A percentile compares a stretch with the other conserved stretches of the same genome.
phyloP scores from a whole-genome alignment of 176 grass and related monocot species.

The Oryza brachyantha region DNA sequence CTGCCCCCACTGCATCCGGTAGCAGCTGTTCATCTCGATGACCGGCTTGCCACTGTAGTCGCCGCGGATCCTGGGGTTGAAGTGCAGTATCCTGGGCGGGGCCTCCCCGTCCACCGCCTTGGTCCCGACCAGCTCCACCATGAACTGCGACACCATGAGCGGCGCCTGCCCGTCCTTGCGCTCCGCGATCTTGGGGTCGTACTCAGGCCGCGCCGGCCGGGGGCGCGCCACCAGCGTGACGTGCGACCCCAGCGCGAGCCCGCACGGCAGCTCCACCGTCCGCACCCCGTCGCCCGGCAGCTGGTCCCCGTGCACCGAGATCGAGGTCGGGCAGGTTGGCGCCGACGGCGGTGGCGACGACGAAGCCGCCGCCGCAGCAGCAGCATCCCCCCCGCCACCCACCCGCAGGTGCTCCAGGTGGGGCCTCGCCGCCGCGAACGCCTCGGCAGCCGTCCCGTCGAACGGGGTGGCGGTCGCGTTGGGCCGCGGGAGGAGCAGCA shows the following conservation, averaged over 20 bases:
- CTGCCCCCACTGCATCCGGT: conserved; percentile 89
- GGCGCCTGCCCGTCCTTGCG: conserved; percentile 53
- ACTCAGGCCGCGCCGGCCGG: conserved; percentile 38
- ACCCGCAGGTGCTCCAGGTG: conserved; percentile 35
- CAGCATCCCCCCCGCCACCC: neutral
- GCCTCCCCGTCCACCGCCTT: conserved; percentile 90
- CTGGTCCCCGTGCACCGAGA: conserved; percentile 43
- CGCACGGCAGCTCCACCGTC: conserved; percentile 72
- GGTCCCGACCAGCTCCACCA: conserved; percentile 81
- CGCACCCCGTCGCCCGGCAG: conserved; percentile 37
- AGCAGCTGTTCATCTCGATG: conserved; percentile 98
- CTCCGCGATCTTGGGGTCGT: conserved; percentile 65
- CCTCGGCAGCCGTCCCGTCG: conserved; percentile 20
- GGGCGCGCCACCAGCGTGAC: conserved; percentile 82
- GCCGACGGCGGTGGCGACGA: conserved; percentile 6
- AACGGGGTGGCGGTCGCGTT: conserved; percentile 42
- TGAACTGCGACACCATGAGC: conserved; percentile 94
- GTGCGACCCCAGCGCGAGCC: conserved; percentile 83
- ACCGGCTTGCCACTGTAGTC: conserved; percentile 80
- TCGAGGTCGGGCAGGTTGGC: conserved; percentile 48
- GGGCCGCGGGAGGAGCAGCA: conserved; percentile 37
- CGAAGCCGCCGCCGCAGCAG: neutral
- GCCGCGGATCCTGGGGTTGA: conserved; percentile 91
- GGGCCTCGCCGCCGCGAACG: conserved; percentile 38
- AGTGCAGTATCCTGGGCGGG: conserved; percentile 86